Percentiles rank a stretch among this genome's conserved stretches.
phyloP scores from a whole-genome alignment of 495 filamentous ascomycete species.

The Endocarpon pusillum region DNA sequence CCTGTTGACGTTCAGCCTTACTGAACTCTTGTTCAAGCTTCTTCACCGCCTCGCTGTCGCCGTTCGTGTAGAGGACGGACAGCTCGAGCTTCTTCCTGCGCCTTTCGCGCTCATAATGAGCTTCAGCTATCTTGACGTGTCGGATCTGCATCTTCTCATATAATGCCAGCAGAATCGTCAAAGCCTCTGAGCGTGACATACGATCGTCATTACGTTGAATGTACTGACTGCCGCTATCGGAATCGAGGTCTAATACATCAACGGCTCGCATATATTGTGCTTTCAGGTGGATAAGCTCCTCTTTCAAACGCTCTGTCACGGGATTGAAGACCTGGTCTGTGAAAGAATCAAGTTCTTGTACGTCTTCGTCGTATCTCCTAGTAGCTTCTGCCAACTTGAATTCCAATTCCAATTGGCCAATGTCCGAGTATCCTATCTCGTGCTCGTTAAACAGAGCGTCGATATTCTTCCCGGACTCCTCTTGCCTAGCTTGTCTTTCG shows the following conservation, averaged over 20 bases:
- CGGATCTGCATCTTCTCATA: slow-evolving; percentile 30
- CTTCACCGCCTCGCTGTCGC: slow-evolving; percentile 28
- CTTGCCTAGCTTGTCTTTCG: slow-evolving; percentile 32
- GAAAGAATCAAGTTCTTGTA: slow-evolving; percentile 35
- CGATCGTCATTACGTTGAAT: slow-evolving; percentile 21
- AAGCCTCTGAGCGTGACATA: slow-evolving; percentile 17
- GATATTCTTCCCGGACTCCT: slow-evolving; percentile 35
- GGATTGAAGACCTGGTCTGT: slow-evolving; percentile 33
- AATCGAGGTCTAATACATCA: slow-evolving; percentile 20
- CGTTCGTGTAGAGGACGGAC: slow-evolving; percentile 32
- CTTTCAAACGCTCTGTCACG: slow-evolving; percentile 32
- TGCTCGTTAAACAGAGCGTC: slow-evolving; percentile 41
- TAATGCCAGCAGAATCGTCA: slow-evolving; percentile 30
- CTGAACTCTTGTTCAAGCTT: slow-evolving; percentile 36
- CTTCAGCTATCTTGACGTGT: slow-evolving; percentile 33
- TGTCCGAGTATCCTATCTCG: slow-evolving; percentile 45
- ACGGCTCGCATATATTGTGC: slow-evolving; percentile 31
- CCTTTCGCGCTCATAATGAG: slow-evolving; percentile 33
- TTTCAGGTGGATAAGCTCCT: slow-evolving; percentile 33
- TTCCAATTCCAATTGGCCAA: slow-evolving; percentile 40
- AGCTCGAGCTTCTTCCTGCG: slow-evolving; percentile 34
- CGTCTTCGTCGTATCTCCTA: slow-evolving; percentile 36
- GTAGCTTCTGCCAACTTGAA: slow-evolving; percentile 38
- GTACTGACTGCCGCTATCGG: slow-evolving; percentile 23
- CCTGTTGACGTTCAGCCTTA: slow-evolving; percentile 33